These are phyloP conservation scores for Macrotyloma uniflorum DNA, from an alignment of 306 rosid genomes.

Conservation along the genomic window DNA sequence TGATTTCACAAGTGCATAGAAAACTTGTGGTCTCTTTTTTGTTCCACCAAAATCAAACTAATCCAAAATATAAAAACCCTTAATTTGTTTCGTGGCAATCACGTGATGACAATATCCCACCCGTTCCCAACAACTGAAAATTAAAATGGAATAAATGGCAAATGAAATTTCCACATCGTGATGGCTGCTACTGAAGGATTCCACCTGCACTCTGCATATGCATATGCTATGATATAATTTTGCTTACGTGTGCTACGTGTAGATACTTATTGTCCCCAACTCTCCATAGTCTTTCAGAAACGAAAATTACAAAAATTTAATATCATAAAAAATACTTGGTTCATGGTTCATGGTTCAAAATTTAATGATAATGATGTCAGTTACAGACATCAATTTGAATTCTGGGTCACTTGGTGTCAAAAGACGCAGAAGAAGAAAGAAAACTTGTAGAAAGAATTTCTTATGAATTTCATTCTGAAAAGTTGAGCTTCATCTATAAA, in stretches of 20 bases:
- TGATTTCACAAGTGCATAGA: not conserved
- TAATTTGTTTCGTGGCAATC: conserved; percentile 48
- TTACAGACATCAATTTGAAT: no score
- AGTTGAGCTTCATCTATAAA: no score
- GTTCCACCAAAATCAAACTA: conserved; percentile 21
- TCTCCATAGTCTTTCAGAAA: no score
- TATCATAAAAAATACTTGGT: no score
- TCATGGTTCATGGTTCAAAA: no score
- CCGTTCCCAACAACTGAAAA: conserved; percentile 49
- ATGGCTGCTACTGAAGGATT: conserved; percentile 6
- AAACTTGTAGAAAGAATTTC: no score
- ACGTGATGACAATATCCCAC: conserved; percentile 51
- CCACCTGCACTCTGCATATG: conserved; percentile 25
- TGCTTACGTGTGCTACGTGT: conserved; percentile 14
- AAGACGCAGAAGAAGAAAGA: no score
- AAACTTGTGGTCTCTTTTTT: not conserved
- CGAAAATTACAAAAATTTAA: no score
- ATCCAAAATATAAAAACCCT: not conserved
- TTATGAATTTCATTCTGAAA: no score
- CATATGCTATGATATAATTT: not conserved
- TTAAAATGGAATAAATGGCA: conserved; percentile 5
- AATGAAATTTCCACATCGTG: not conserved
- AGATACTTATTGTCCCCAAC: no score
- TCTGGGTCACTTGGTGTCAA: no score
- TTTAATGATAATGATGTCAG: no score